These are phyloP conservation scores for Saccharomycopsis crataegensis DNA, from an alignment of 1,139 yeast genomes.

Conservation along the genomic window DNA sequence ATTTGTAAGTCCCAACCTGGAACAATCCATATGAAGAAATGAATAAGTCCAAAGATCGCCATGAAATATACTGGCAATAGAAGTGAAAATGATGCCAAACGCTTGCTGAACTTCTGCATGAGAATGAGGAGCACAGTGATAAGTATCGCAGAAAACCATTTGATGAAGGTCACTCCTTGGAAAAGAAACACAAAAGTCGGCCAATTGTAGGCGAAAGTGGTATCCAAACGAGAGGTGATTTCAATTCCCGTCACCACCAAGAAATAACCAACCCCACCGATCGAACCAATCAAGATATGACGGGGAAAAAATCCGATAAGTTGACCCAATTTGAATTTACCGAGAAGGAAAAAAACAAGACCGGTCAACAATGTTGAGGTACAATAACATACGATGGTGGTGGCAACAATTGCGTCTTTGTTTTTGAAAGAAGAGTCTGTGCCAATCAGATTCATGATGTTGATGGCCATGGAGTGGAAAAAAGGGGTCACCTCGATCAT, in stretches of 20 bases:
- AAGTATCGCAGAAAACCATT: slow-evolving; percentile 67
- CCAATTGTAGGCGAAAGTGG: slow-evolving; percentile 58
- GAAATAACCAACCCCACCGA: slow-evolving; percentile 97
- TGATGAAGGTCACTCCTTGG: slow-evolving; percentile 38
- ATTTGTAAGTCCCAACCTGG: slow-evolving; percentile 56
- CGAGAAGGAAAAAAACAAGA: slow-evolving; percentile 63
- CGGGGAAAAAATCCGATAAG: slow-evolving; percentile 93
- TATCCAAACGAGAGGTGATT: slow-evolving; percentile 73
- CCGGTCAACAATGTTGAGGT: slow-evolving; percentile 83
- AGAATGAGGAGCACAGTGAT: slow-evolving; percentile 54
- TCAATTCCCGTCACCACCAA: slow-evolving; percentile 85
- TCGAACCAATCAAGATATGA: slow-evolving; percentile 92
- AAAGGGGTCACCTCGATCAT: slow-evolving; percentile 98
- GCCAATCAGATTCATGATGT: slow-evolving; percentile 53
- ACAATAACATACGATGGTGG: slow-evolving; percentile 83
- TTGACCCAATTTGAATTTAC: slow-evolving; percentile 73
- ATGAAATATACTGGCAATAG: slow-evolving; percentile 80
- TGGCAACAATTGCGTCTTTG: slow-evolving; percentile 64
- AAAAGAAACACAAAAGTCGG: slow-evolving; percentile 46
- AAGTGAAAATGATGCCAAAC: slow-evolving; percentile 40
- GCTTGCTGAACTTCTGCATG: slow-evolving; percentile 58
- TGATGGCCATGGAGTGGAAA: slow-evolving; percentile 88
- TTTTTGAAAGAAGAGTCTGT: slow-evolving; percentile 24
- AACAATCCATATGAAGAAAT: slow-evolving; percentile 52
- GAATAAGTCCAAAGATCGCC: slow-evolving; percentile 60